These are phyloP conservation scores for Benincasa hispida DNA, from an alignment of 306 rosid genomes.

Conservation along the genomic window DNA sequence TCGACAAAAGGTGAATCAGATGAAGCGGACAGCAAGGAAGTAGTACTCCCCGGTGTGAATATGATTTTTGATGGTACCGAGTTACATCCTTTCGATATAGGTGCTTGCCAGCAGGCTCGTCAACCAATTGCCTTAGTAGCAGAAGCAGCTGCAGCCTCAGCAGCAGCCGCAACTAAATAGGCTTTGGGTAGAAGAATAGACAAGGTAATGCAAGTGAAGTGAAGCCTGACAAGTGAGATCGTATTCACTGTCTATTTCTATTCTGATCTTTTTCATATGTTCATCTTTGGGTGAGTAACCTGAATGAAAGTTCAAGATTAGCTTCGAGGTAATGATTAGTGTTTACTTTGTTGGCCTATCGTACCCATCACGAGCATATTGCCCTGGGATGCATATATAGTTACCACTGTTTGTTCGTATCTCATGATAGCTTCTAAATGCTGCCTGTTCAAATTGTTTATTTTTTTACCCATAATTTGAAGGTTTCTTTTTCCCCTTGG, in stretches of 20 bases:
- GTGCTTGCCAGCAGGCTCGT: slow-evolving; percentile 95
- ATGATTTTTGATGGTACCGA: slow-evolving; percentile 81
- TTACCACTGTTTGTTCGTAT: background rate
- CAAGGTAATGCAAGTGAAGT: slow-evolving; percentile 11
- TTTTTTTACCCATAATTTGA: background rate
- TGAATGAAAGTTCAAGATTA: background rate
- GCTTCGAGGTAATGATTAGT: slow-evolving; percentile 25
- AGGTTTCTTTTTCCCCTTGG: background rate
- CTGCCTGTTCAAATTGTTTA: background rate
- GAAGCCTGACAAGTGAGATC: background rate
- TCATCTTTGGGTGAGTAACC: background rate
- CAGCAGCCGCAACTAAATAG: slow-evolving; percentile 42
- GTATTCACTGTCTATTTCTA: background rate
- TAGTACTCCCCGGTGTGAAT: slow-evolving; percentile 78
- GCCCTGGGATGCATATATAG: background rate
- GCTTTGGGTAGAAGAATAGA: slow-evolving; percentile 6
- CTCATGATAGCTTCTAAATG: background rate
- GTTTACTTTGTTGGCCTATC: background rate
- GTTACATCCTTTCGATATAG: slow-evolving; percentile 78
- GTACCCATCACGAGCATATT: background rate
- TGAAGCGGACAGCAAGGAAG: slow-evolving; percentile 74
- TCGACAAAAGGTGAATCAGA: slow-evolving; percentile 44
- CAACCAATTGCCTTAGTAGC: slow-evolving; percentile 72
- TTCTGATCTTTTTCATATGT: background rate
- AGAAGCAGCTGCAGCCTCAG: slow-evolving; percentile 75